Base-by-base conservation (phyloP, 345 rosid genomes). In the Abelmoschus esculentus region DNA sequence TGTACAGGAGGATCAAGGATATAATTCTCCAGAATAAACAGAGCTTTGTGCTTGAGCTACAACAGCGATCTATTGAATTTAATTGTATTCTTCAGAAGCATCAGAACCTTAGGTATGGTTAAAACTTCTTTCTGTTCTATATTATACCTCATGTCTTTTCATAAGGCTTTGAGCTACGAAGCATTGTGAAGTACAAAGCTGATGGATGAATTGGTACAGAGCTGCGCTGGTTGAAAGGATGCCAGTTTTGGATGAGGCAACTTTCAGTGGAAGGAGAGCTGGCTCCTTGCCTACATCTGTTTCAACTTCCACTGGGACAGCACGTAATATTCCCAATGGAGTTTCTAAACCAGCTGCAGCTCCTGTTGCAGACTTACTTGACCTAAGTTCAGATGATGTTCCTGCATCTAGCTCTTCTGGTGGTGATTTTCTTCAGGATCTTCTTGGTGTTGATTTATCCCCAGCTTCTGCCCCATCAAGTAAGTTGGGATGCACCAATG, bases 181-280 rank as follows among this genome's bases (percentile, higher is more conserved):
- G 71, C 73, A 59, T 56, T 64, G 46, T 75, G 49, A 72, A 44
- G 70, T 73, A 38, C 34, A 32, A 66, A 73, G 61, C 68, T 71
- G 65, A 80, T 82, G 61, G 73, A 60, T 66, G 76, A 81, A 57
- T 82, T 74, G 60, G 22, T 81, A 65, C 81, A 95, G 99, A 81
- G 79, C 98, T 78, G 80, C 92, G 2, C 82, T 95, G 79, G 90
- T 95, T 78, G 99, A 92, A 80, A 87, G 98, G 79, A 96, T 96
- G 98, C 99, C 99, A 1, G 97, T 96, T 74, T 73, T 92, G 79
- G 99, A 96, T 84, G 96, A 96, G 85, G 93, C 93, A 76, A 85
- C 93, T 71, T 90, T 90, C 82, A 86, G 85, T 80, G 91, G 83
- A 74, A 86, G 97, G 85, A 92, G 93, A 80, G 86, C 93, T 34